Conservation (phyloP, 345 rosid species). For the Populus deltoides region DNA sequence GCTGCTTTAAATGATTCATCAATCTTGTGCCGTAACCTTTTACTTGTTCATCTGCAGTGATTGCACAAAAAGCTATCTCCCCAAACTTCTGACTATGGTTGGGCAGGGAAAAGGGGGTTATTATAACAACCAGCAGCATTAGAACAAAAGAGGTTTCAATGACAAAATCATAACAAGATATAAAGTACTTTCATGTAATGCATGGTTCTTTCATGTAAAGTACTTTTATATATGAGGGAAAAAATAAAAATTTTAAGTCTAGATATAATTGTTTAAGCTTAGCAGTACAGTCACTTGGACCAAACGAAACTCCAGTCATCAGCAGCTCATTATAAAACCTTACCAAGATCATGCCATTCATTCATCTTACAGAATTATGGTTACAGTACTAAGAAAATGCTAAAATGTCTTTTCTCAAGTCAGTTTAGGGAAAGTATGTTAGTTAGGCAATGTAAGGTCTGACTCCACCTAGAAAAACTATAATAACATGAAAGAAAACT, state of each 20-base stretch:
- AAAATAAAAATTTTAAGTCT: not conserved
- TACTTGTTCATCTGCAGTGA: constrained; percentile 99
- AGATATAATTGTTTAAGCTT: not conserved
- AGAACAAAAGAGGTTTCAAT: not conserved
- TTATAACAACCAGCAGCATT: not conserved
- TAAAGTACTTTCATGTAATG: not conserved
- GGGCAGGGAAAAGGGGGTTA: constrained; percentile 22
- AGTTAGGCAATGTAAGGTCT: not conserved
- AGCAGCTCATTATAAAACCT: not conserved
- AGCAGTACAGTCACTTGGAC: not conserved
- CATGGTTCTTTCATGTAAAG: not conserved
- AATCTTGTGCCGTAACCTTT: constrained; percentile 98
- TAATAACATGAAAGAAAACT: not conserved
- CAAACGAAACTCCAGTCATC: not conserved
- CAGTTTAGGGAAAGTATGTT: not conserved
- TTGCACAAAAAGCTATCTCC: constrained; percentile 99
- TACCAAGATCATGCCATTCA: not conserved
- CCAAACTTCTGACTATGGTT: constrained; percentile 86
- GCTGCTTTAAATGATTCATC: constrained; percentile 98
- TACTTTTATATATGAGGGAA: not conserved
- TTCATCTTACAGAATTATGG: not conserved
- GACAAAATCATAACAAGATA: not conserved
- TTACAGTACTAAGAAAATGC: constrained; percentile 4
- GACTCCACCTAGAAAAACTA: not conserved
- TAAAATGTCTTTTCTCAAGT: not conserved